Evolutionary conservation across 2,329 filamentous ascomycete species (phyloP), one percentile per base, ranked within the genome.

Genomic region (Penicillium paneum): DNA sequence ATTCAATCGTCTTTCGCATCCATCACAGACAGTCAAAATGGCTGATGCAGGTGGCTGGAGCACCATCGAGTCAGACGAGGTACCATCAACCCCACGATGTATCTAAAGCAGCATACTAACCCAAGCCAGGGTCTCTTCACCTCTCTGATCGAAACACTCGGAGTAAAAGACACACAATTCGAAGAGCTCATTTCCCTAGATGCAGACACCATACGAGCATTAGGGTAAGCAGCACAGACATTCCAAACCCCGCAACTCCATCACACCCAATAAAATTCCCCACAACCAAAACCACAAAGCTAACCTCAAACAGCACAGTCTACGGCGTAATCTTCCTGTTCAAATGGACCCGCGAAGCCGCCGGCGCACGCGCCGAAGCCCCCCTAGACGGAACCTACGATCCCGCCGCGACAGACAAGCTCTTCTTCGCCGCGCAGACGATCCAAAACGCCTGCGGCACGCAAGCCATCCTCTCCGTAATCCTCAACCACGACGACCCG

Each of bases 251-350:
- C 10, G 8, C 10, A 53, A 29, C 44, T 15, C 19, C 41, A 52
- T 19, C 47, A 55, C 48, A 45, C 24, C 52, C 55, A 21, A 19
- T 5, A 8, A 41, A 31, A 45, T 4, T 8, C 13, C 19, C 11
- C 3, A 21, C 8, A 47, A 15, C 21, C 17, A 19, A 39, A 50
- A 7, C 57, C 57, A 24, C 40, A 40, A 32, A 5, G n/a, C 19
- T 24, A 24, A 24, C 3, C 15, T 13, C 35, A 52, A 46, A 45
- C 58, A 86, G 88, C 64, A 89, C 90, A 17, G 81, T 96, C 49
- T 95, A 96, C 77, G 94, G 94, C 67, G 91, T 99, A 64, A 97
- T 99, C 69, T 99, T 99, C 76, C 90, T 99, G 73, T 99, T 99
- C 86, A 97, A 97, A 78, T 99, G 72, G 70, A 72, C 73, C 45